Evolutionary conservation across 345 rosid genomes (phyloP).

Genomic region (Draba incana): DNA sequence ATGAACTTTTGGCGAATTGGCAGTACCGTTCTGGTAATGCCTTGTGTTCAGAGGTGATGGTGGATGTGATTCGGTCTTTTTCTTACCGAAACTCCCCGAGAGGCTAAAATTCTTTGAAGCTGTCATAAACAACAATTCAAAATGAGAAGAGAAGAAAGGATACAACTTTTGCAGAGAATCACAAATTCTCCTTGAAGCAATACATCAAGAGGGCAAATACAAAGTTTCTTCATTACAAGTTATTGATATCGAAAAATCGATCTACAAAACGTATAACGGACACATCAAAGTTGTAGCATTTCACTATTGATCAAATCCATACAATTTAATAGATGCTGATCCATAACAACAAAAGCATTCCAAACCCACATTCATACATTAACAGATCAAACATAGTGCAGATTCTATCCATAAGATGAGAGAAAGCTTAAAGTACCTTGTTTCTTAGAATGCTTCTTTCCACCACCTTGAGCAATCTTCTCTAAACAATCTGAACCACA

Average conservation of each 20-base stretch:
- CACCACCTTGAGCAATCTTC: constrained; percentile 39
- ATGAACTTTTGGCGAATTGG: constrained; percentile 39
- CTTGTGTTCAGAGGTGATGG: constrained; percentile 47
- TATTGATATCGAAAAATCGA: background rate
- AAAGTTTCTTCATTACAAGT: background rate
- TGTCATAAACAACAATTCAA: constrained; percentile 35
- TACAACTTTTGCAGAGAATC: background rate
- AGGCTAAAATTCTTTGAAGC: constrained; percentile 56
- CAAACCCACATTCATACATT: constrained; percentile 1
- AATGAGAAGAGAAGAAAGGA: constrained; percentile 5
- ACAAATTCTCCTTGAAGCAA: background rate
- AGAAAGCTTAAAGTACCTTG: constrained; percentile 36
- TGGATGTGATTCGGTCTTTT: constrained; percentile 57
- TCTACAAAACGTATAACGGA: background rate
- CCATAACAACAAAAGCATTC: background rate
- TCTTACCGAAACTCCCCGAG: constrained; percentile 64
- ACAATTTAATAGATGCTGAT: background rate
- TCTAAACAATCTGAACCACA: constrained; percentile 46
- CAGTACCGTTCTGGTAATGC: constrained; percentile 34
- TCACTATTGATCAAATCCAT: background rate
- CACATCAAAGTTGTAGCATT: background rate
- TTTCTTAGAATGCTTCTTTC: constrained; percentile 42
- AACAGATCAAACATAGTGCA: background rate
- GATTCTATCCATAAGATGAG: background rate
- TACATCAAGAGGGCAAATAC: constrained; percentile 4